These are phyloP conservation scores for Candida dendrica DNA, from an alignment of 805 yeast genomes.

Conservation along the genomic window DNA sequence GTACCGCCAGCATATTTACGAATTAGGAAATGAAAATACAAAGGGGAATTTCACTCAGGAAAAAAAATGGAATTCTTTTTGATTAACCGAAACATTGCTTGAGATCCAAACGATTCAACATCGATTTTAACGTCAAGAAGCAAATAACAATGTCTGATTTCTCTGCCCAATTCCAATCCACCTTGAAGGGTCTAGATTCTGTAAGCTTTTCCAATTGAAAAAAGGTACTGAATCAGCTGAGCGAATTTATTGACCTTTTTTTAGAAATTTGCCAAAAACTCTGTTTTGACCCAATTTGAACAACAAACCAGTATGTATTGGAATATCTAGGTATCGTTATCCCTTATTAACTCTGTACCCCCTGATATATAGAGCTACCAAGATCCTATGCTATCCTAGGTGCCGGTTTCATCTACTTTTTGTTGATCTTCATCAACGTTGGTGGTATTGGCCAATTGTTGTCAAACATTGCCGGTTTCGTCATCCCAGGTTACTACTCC, in stretches of 20 bases:
- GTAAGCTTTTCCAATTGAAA: slow-evolving; percentile 26
- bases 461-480: slow-evolving; percentile 88
- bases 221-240: neutral
- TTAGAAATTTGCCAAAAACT: slow-evolving; percentile 15
- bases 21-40: neutral
- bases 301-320: slow-evolving; percentile 8
- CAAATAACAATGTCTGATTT: slow-evolving; percentile 31
- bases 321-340: too few relatives aligned
- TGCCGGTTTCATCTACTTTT: slow-evolving; percentile 55
- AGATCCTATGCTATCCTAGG: slow-evolving; percentile 80
- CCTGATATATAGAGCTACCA: slow-evolving; percentile 58
- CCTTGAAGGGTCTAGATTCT: slow-evolving; percentile 38
- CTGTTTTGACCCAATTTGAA: slow-evolving; percentile 19
- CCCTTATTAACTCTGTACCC: too few relatives aligned
- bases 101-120: too few relatives aligned
- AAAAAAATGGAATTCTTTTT: too few relatives aligned
- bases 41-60: neutral
- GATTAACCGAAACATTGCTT: too few relatives aligned
- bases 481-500: slow-evolving; percentile 84
- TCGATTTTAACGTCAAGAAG: neutral
- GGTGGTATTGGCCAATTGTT: slow-evolving; percentile 95
- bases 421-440: slow-evolving; percentile 77
- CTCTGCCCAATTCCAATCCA: slow-evolving; percentile 37
- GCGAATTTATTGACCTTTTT: slow-evolving; percentile 1
- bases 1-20: neutral